These are phyloP conservation scores for Croton laevigatus DNA, from an alignment of 441 rosid species.

Conservation along the genomic window DNA sequence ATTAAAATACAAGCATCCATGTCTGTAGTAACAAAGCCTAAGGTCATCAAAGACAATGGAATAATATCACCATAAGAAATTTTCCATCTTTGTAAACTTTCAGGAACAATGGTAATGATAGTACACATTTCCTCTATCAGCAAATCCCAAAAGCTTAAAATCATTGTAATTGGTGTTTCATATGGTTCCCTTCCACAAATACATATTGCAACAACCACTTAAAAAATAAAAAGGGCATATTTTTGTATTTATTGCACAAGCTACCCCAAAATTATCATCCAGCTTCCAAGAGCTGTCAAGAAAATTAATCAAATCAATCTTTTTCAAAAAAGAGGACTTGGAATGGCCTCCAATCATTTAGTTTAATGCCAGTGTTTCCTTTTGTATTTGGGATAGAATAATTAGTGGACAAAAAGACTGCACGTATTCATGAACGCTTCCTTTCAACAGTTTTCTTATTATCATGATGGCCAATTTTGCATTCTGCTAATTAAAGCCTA, in stretches of 20 bases:
- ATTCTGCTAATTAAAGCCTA: not conserved
- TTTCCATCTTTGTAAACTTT: too few relatives aligned
- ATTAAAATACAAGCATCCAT: too few relatives aligned
- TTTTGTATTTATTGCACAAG: conserved; percentile 17
- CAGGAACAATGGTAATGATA: too few relatives aligned
- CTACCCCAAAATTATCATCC: conserved; percentile 11
- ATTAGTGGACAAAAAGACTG: conserved; percentile 25
- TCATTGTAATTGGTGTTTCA: conserved; percentile 7
- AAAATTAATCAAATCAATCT: conserved; percentile 34
- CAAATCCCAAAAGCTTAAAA: conserved; percentile 25
- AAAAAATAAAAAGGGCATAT: conserved; percentile 12
- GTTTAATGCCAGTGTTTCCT: not conserved
- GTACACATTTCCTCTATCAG: conserved; percentile 20
- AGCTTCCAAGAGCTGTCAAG: conserved; percentile 20
- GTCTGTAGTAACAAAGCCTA: too few relatives aligned
- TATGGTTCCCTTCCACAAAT: conserved; percentile 36
- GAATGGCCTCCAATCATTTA: conserved; percentile 33
- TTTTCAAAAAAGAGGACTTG: conserved; percentile 18
- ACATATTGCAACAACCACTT: conserved; percentile 30
- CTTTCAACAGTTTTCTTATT: conserved; percentile 11
- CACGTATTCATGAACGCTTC: conserved; percentile 20
- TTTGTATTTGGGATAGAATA: not conserved
- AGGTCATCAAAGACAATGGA: too few relatives aligned
- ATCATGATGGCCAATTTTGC: not conserved
- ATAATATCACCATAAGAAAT: too few relatives aligned